phyloP scores from a whole-genome alignment of 805 yeast genomes.

The Ogataea paraovalis region DNA sequence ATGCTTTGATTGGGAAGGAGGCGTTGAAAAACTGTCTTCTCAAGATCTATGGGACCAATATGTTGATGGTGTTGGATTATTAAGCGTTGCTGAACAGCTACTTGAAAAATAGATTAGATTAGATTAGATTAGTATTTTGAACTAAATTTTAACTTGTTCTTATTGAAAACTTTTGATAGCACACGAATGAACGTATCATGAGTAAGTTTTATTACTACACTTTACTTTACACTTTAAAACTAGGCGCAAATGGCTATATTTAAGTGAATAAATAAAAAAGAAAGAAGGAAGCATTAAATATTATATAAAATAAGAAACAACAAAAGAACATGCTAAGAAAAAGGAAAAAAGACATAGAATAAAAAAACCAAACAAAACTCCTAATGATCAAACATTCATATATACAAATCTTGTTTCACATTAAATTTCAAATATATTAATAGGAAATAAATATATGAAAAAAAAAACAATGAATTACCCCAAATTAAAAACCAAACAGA shows the following conservation, averaged over 20 bases:
- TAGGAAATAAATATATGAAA: not conserved
- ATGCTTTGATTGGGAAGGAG: slow-evolving; percentile 46
- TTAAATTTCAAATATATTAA: not conserved
- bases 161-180: not conserved
- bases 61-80: slow-evolving; percentile 48
- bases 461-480: not conserved
- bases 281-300: not conserved
- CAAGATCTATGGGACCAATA: slow-evolving; percentile 45
- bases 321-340: not conserved
- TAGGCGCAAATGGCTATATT: no score
- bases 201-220: no score
- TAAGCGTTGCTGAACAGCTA: slow-evolving; percentile 41
- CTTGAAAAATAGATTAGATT: slow-evolving; percentile 10
- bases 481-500: not conserved
- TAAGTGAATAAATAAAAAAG: not conserved
- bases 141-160: not conserved
- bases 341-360: not conserved
- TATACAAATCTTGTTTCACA: not conserved
- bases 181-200: no score
- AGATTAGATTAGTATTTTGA: not conserved
- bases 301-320: not conserved
- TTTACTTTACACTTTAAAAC: no score
- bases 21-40: slow-evolving; percentile 38
- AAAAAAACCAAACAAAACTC: not conserved
- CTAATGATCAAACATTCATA: not conserved